Base-by-base conservation (phyloP, 2,329 filamentous ascomycete species). In the Fusarium sp. region DNA sequence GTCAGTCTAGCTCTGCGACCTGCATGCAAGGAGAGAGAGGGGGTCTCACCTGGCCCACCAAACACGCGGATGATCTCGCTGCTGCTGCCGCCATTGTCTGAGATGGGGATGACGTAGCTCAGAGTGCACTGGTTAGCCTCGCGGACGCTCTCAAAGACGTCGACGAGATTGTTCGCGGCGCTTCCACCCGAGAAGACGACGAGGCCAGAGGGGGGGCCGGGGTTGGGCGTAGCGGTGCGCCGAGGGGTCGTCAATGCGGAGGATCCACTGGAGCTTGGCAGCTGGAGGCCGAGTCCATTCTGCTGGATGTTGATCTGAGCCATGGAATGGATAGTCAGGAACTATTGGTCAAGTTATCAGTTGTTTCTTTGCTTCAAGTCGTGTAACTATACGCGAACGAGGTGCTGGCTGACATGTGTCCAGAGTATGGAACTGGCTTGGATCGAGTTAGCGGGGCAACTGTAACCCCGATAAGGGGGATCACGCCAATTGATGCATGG, bases 11-110 rank as follows among this genome's bases (percentile, higher is more conserved):
- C 47, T 45, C 47, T 65, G 50, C 22, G 27, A 33, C 42, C 20
- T 40, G 42, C 35, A 59, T 59, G 42, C 42, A 47, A 45, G 40
- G 45, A 20, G 38, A 40, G 50, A 20, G 38, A 40, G 50, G 29
- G 40, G 31, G 57, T 64, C 84, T 65, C 84, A 92, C 96, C 96
- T 74, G 96, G 96, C 1, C 97, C 97, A 16, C 96, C 97, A 84
- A 98, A 97, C 38, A 98, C 95, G 38, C 97, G 90, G 75, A 98
- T 97, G 78, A 98, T 86, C 85, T 98, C 96, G 52, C 94, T 97
- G 3, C 95, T 97, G 77, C 94, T 97, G 42, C 96, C 96, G 58
- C 96, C 96, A 83, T 98, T 98, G 84, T 98, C 96, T 74, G 94
- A 97, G 81, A 98, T 98, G 38, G 96, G 96, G 62, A 98, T 97